Base-by-base conservation (phyloP, 2,329 filamentous ascomycete species). In the Hypoxylon sp. region DNA sequence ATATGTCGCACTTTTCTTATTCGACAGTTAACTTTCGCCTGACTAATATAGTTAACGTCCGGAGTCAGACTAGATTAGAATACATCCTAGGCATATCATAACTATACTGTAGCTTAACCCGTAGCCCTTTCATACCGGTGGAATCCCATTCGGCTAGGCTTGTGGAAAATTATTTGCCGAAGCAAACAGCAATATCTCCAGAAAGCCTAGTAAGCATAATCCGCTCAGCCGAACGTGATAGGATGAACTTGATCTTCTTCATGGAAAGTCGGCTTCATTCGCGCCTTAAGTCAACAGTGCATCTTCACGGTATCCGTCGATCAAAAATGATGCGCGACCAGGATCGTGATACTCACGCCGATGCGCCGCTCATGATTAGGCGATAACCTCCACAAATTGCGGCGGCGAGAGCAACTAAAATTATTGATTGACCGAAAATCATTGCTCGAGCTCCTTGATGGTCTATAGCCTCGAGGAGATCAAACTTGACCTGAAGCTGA, bases 211-310 rank as follows among this genome's bases (percentile, higher is more conserved):
- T 51, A 57, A 45, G 55, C 61, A 63, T 67, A 68, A 66, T 62
- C 67, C 64, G 59, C 67, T 69, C 65, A 67, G 69, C 69, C 68
- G 67, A 69, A 49, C 60, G 56, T 68, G 60, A 76, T 75, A 74
- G 71, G 74, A 76, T 66, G 74, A 76, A 76, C 69, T 49, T 62
- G 67, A 74, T 74, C 71, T 72, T 61, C 38, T 68, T 70, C 63
- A 70, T 65, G 69, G 71, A 64, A 69, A 57, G 46, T 69, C 60
- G 68, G 62, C 60, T 65, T 67, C 62, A 56, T 65, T 68, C 55
- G 19, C 45, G 58, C 64, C 30, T 64, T 62, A 36, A 23, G 50
- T 45, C 46, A 23, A 62, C 56, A 56, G 52, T 49, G 52, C 55
- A 56, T 55, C 58, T 60, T 63, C 43, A 63, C 46, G 48, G 60